Base-by-base conservation (phyloP, 306 rosid genomes). In the Medicago truncatula region DNA sequence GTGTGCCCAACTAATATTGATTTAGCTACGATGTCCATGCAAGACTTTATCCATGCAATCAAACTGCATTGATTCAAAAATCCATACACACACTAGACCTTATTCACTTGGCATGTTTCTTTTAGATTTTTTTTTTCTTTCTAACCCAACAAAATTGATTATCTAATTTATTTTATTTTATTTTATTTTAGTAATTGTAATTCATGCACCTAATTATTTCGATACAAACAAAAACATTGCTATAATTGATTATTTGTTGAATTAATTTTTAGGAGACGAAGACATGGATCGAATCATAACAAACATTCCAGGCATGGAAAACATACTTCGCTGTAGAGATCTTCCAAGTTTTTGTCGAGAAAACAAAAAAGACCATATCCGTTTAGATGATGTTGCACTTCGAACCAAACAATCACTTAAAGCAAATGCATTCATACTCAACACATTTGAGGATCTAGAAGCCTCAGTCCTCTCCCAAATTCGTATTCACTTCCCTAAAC, bases 371-470 rank as follows among this genome's bases (percentile, higher is more conserved):
- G 11, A 3, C 0, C 0, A 31, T 6, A 0, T 40, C 0, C 3
- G 15, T 67, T 11, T 72, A 4, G 17, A 20, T 0, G 0, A 52
- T 6, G 0, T 70, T 17, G 57, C 21, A 12, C 41, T 0, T 2
- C 21, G 13, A 23, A 80, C 82, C 61, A 28, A 15, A 1, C 69
- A 83, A 38, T 39, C 84, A 8, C 47, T 69, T 2, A 34, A 73
- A 67, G 85, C 86, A 8, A 67, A 71, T 11, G 86, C 85, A 1
- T 10, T 86, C 1, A 80, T 91, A 6, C 57, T 89, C 54, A 91
- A 91, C 88, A 82, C 97, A 0, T 89, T 85, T 10, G 90, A 91
- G 16, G 92, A 88, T 0, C 69, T 89, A 18, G 97, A 91, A 68
- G 73, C 74, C 5, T 82, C 89, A 0, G 38, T 83, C 4, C 69